These are phyloP conservation scores for Adansonia digitata DNA, from an alignment of 345 rosid genomes.

Conservation along the genomic window DNA sequence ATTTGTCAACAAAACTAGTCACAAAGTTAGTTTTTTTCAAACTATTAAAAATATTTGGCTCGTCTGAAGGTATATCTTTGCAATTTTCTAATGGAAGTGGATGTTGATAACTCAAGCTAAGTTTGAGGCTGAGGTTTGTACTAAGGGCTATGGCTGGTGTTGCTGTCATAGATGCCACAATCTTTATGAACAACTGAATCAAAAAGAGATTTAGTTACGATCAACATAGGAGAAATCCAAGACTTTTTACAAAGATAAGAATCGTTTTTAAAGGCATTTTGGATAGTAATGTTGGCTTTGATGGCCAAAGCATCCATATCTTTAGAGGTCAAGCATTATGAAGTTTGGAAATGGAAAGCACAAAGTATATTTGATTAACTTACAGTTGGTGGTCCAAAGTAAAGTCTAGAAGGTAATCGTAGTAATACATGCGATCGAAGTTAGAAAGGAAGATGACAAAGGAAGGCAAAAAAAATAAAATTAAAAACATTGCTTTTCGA, in stretches of 20 bases:
- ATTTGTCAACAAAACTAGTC: too few relatives aligned
- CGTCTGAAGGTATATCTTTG: constrained; percentile 55
- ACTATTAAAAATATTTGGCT: too few relatives aligned
- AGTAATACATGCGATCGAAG: constrained; percentile 56
- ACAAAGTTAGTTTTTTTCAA: too few relatives aligned
- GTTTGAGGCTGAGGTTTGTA: not conserved
- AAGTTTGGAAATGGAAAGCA: constrained; percentile 68
- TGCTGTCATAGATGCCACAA: too few relatives aligned
- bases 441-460: constrained; percentile 44
- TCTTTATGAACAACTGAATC: too few relatives aligned
- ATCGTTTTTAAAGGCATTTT: constrained; percentile 28
- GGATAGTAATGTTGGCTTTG: constrained; percentile 74
- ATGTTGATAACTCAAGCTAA: constrained; percentile 31
- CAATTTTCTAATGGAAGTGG: constrained; percentile 52
- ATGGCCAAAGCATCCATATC: constrained; percentile 96
- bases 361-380: constrained; percentile 58
- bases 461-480: constrained; percentile 31
- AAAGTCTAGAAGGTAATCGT: constrained; percentile 53
- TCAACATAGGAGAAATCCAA: constrained; percentile 53
- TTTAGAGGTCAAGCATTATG: constrained; percentile 50
- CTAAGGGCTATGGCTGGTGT: not conserved
- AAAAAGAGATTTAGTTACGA: constrained; percentile 1
- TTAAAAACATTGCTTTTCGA: too few relatives aligned
- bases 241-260: constrained; percentile 33
- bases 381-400: constrained; percentile 29